These are phyloP conservation scores for Venturia asperata DNA, from an alignment of 2,329 filamentous ascomycete genomes.

Conservation along the genomic window DNA sequence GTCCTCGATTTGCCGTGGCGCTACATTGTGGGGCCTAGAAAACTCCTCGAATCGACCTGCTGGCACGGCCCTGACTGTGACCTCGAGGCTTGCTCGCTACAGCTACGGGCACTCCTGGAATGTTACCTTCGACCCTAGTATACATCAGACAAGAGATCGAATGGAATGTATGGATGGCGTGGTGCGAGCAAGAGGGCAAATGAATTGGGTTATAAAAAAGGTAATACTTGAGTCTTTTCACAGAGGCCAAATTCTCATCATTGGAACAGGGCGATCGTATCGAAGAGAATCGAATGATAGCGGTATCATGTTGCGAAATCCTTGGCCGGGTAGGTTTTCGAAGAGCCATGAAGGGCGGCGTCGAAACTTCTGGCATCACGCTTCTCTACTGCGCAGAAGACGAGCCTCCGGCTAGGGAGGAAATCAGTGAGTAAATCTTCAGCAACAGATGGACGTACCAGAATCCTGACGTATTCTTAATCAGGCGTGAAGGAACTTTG, in stretches of 20 bases:
- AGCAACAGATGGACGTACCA: too few relatives aligned
- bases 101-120: not conserved
- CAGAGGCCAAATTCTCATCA: not conserved
- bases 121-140: not conserved
- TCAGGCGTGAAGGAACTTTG: not conserved
- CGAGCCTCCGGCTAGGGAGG: not conserved
- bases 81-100: not conserved
- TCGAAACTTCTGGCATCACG: not conserved
- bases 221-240: not conserved
- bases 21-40: conserved; percentile 21
- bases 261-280: not conserved
- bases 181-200: not conserved
- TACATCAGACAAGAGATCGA: not conserved
- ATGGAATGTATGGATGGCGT: not conserved
- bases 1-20: conserved; percentile 22
- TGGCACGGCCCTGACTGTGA: not conserved
- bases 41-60: conserved; percentile 5
- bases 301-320: not conserved
- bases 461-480: not conserved
- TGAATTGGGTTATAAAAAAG: not conserved
- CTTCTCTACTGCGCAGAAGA: not conserved
- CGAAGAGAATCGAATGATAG: not conserved
- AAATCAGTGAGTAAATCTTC: not conserved
- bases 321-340: not conserved
- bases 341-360: not conserved